Evolutionary conservation across 2,329 filamentous ascomycete genomes (phyloP).

Genomic region (Westerdykella ornata): DNA sequence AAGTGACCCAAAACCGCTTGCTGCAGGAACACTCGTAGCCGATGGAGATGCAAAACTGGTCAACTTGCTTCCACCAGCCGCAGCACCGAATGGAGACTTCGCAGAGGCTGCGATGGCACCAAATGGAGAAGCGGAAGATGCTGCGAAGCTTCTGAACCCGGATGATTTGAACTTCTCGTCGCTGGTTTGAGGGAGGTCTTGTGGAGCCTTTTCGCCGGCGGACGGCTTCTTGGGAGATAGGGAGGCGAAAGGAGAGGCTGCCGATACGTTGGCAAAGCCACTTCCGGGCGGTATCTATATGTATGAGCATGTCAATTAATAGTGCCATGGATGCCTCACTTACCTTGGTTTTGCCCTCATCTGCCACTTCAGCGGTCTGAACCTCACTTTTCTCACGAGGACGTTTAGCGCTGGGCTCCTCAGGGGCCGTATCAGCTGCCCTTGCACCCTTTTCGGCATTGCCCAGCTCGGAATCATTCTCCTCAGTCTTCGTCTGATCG

Average conservation of each 20-base stretch:
- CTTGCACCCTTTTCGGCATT: conserved; percentile 6
- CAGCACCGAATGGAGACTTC: conserved; percentile 34
- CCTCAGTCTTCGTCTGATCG: conserved; percentile 22
- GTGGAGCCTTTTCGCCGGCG: conserved; percentile 9
- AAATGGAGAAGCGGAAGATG: conserved; percentile 34
- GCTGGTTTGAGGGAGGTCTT: conserved; percentile 35
- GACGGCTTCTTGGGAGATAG: conserved; percentile 35
- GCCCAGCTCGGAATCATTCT: conserved; percentile 2
- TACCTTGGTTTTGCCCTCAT: conserved; percentile 23
- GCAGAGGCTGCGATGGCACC: conserved; percentile 18
- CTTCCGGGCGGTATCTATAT: conserved; percentile 33
- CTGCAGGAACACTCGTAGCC: conserved; percentile 6
- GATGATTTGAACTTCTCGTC: conserved; percentile 48
- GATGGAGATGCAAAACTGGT: conserved; percentile 24
- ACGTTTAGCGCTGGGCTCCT: conserved; percentile 34
- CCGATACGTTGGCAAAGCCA: conserved; percentile 42
- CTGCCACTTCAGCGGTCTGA: conserved; percentile 11
- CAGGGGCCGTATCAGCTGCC: conserved; percentile 14
- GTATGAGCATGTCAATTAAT: conserved; percentile 7
- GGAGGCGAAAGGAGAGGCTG: conserved; percentile 45
- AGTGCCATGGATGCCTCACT: conserved; percentile 3
- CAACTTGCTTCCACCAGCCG: conserved; percentile 16
- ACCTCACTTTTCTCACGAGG: conserved; percentile 29
- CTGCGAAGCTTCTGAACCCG: conserved; percentile 41
- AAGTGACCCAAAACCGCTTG: conserved; percentile 32